Base-by-base conservation (phyloP, 2,329 filamentous ascomycete genomes). In the Stemphylium vesicarium region DNA sequence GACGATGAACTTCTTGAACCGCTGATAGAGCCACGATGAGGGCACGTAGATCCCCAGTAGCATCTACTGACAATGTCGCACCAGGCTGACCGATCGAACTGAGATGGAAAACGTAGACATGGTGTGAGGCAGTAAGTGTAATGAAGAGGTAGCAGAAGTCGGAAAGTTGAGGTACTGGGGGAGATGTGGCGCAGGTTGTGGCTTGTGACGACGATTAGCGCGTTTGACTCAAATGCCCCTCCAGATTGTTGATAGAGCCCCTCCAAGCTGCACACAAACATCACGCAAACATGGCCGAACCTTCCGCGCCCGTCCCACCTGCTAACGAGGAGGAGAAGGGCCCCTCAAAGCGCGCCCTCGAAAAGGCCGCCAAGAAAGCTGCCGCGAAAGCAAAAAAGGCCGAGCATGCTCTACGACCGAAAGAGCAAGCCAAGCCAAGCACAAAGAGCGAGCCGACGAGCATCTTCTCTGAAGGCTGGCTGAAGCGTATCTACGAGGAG, bases 311-410 rank as follows among this genome's bases (percentile, higher is more conserved):
- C 32, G 53, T 59, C 45, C 45, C 64, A 38, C 50, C 64, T 2
- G 53, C 69, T 3, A 52, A 65, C 1, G 64, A 69, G 20, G 71
- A 73, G 22, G 71, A 73, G 37, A 75, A 75, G 49, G 73, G 72
- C 13, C 72, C 72, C 12, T 82, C 80, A 4, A 82, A 82, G 70
- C 75, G 79, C 15, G 79, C 79, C 2, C 75, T 78, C 4, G 79
- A 80, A 56, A 81, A 81, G 56, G 80, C 77, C 24, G 77, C 76
- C 12, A 82, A 81, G 66, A 82, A 82, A 63, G 79, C 79, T 1
- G 80, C 77, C 8, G 77, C 77, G 29, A 74, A 74, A 50, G 70
- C 69, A 8, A 74, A 75, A 49, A 81, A 80, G 53, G 78, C 77
- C 7, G 72, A 76, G 56, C 74, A 77, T 53, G 76, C 78, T 32